These are phyloP conservation scores for Clonostachys chloroleuca DNA, from an alignment of 2,329 filamentous ascomycete genomes.

Conservation along the genomic window DNA sequence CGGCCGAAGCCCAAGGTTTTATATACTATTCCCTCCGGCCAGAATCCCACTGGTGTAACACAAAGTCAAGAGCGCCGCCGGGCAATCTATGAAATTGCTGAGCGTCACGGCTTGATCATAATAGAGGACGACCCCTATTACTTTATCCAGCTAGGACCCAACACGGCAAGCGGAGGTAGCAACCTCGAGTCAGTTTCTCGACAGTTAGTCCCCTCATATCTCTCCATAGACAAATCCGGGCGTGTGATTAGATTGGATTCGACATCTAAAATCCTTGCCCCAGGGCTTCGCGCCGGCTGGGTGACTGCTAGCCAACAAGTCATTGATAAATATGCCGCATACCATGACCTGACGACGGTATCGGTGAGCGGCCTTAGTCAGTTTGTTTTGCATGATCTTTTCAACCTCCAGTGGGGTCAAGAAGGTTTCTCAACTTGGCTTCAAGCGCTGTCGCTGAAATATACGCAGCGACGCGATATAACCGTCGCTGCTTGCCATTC, in stretches of 20 bases:
- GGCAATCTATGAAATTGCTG: slow-evolving; percentile 68
- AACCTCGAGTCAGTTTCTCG: slow-evolving; percentile 26
- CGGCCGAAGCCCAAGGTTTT: slow-evolving; percentile 62
- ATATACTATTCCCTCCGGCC: slow-evolving; percentile 69
- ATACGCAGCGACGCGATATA: slow-evolving; percentile 67
- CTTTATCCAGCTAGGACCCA: slow-evolving; percentile 56
- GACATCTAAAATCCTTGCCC: slow-evolving; percentile 80
- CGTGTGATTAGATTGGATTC: slow-evolving; percentile 81
- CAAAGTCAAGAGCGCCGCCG: slow-evolving; percentile 57
- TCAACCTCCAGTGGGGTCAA: slow-evolving; percentile 80
- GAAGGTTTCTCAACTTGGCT: slow-evolving; percentile 83
- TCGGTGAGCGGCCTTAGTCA: slow-evolving; percentile 76
- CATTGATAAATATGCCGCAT: slow-evolving; percentile 68
- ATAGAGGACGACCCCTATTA: slow-evolving; percentile 88
- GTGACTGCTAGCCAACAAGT: slow-evolving; percentile 77
- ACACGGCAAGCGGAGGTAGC: not conserved
- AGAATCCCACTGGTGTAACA: slow-evolving; percentile 74
- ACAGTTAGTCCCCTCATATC: slow-evolving; percentile 49
- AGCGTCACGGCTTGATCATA: slow-evolving; percentile 76
- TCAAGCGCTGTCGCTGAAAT: slow-evolving; percentile 68
- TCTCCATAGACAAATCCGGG: slow-evolving; percentile 74
- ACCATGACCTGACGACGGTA: slow-evolving; percentile 73
- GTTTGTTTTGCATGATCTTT: slow-evolving; percentile 72
- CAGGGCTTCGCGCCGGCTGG: slow-evolving; percentile 75
- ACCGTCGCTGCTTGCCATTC: slow-evolving; percentile 72